These are phyloP conservation scores for Phytopythium mirpurense DNA, from an alignment of 352 stramenopile species.

Conservation along the genomic window DNA sequence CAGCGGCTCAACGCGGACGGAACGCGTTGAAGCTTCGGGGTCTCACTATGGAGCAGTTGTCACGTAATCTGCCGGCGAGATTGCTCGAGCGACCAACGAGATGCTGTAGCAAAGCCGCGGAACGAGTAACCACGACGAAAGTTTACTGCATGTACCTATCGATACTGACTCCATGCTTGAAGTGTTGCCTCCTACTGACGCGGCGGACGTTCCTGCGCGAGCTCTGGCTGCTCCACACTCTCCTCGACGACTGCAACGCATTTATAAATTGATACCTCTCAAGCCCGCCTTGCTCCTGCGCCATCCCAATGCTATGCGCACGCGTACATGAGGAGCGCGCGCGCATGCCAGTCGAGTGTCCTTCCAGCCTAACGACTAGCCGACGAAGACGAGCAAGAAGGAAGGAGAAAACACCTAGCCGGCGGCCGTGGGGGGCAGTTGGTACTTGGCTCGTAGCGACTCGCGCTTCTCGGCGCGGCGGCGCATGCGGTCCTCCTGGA, in stretches of 20 bases:
- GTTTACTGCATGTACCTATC: no score
- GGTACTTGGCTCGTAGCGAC: conserved; percentile 66
- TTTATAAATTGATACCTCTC: conserved; percentile 5
- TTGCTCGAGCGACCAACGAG: neutral
- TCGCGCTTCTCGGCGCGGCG: conserved; percentile 57
- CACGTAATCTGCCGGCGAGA: conserved; percentile 1
- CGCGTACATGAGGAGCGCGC: no score
- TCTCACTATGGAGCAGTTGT: no score
- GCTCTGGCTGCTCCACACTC: neutral
- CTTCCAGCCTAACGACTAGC: no score
- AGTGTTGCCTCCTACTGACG: no score
- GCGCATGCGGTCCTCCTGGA: conserved; percentile 60
- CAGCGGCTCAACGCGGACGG: no score
- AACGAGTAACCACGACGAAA: neutral
- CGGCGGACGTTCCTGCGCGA: no score
- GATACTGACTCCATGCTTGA: no score
- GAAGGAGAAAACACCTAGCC: neutral
- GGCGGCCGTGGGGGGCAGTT: conserved; percentile 30
- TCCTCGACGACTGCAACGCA: neutral
- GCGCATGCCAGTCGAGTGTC: neutral
- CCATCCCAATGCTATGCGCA: no score
- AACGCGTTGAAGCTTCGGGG: no score
- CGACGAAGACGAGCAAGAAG: no score
- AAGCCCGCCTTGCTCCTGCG: no score
- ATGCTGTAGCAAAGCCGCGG: neutral